Percentiles rank a stretch among this genome's conserved stretches.
phyloP scores from a whole-genome alignment of 768 basidiomycete genomes.

The Leccinum sublutescens region DNA sequence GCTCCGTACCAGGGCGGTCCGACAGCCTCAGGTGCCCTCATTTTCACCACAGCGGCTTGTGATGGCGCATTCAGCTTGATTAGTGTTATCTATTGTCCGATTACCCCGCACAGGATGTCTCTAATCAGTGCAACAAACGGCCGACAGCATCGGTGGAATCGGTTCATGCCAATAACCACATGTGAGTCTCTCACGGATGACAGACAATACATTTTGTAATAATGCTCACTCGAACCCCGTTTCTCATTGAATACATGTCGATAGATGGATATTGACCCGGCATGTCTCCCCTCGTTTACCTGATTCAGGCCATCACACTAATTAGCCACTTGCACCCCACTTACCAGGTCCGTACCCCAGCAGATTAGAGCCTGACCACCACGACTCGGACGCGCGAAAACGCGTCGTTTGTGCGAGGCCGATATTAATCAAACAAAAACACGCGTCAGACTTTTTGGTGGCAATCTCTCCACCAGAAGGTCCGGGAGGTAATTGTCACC shows the following conservation, averaged over 20 bases:
- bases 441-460: neutral
- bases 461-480: constrained; percentile 1
- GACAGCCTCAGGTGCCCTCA: neutral
- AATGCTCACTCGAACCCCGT: neutral
- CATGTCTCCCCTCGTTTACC: neutral
- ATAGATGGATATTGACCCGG: neutral
- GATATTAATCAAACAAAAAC: neutral
- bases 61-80: neutral
- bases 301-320: neutral
- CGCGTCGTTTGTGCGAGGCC: neutral
- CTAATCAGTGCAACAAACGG: neutral
- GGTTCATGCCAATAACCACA: constrained; percentile 2
- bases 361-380: neutral
- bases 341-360: neutral
- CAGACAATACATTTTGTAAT: neutral
- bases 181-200: neutral
- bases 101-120: neutral
- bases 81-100: neutral
- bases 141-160: constrained; percentile 12
- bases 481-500: neutral
- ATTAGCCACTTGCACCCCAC: neutral
- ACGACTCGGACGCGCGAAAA: constrained; percentile 1
- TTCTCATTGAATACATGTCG: neutral
- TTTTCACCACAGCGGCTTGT: neutral
- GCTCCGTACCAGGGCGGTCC: neutral